A percentile compares a stretch with the other conserved stretches of the same genome.
Conservation (phyloP, 2,329 filamentous ascomycete genomes). For the Pyrenochaeta sp. region DNA sequence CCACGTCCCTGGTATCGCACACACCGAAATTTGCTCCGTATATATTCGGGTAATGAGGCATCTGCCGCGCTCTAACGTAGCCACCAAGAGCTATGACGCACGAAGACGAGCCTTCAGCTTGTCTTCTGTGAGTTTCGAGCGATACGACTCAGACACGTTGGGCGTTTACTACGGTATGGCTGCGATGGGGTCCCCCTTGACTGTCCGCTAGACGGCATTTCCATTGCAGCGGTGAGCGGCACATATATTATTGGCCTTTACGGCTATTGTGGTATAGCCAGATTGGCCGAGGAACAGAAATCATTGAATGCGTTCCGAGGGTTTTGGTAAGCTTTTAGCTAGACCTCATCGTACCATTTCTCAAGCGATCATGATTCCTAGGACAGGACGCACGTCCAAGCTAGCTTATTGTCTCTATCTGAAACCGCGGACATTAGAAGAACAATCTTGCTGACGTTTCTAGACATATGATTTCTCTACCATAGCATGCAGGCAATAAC, state of each 20-base stretch:
- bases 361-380: conserved; percentile 3
- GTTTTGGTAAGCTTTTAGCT: conserved; percentile 12
- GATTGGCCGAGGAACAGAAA: conserved; percentile 14
- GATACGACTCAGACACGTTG: conserved; percentile 32
- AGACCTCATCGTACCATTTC: conserved; percentile 7
- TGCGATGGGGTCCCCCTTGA: conserved; percentile 27
- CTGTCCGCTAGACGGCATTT: conserved; percentile 18
- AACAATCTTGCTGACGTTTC: neutral
- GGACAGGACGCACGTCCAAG: neutral
- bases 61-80: conserved; percentile 23
- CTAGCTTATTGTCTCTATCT: conserved; percentile 2
- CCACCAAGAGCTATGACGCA: conserved; percentile 33
- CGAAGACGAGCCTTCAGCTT: conserved; percentile 16
- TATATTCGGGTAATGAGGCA: conserved; percentile 15
- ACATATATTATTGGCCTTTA: conserved; percentile 30
- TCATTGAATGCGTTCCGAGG: conserved; percentile 14
- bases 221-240: conserved; percentile 41
- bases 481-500: conserved; percentile 13
- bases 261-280: conserved; percentile 19
- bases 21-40: conserved; percentile 10
- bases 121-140: conserved; percentile 25
- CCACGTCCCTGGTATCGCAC: conserved; percentile 14
- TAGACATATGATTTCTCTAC: conserved; percentile 1
- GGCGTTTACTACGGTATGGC: conserved; percentile 32
- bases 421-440: conserved; percentile 6